Conservation (phyloP, 768 basidiomycete genomes). For the Termitomyces sp. region DNA sequence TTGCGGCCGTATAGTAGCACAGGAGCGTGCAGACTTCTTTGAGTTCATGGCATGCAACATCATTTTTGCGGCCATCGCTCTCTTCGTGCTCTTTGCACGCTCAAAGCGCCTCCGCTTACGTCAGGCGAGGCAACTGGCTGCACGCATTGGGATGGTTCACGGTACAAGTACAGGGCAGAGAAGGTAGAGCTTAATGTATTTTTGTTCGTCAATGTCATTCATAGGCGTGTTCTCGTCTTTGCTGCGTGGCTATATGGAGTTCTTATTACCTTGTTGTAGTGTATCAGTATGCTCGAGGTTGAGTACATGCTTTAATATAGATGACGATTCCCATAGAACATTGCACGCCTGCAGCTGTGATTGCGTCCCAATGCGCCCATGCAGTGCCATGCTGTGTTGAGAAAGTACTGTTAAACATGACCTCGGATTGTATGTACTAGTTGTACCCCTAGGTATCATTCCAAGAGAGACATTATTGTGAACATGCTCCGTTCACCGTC, state of each 20-base stretch:
- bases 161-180: slow-evolving; percentile 27
- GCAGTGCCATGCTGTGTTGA: not conserved
- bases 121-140: slow-evolving; percentile 82
- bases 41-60: slow-evolving; percentile 89
- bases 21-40: slow-evolving; percentile 84
- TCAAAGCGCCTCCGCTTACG: slow-evolving; percentile 64
- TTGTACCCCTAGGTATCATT: not conserved
- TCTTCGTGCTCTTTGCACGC: slow-evolving; percentile 65
- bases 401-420: not conserved
- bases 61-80: slow-evolving; percentile 61
- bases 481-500: not conserved
- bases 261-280: not conserved
- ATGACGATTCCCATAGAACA: not conserved
- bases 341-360: too few relatives aligned
- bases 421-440: not conserved
- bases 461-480: not conserved
- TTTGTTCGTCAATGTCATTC: slow-evolving; percentile 6
- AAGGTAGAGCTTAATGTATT: slow-evolving; percentile 6
- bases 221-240: slow-evolving; percentile 10
- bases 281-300: not conserved
- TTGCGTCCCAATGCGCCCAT: not conserved
- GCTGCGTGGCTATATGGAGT: not conserved
- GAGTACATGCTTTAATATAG: not conserved
- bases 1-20: slow-evolving; percentile 79
- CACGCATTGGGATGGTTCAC: slow-evolving; percentile 73